Evolutionary conservation across 306 rosid genomes (phyloP), one percentile per base, ranked within the genome.

Genomic region (Quercus aquifolioides): DNA sequence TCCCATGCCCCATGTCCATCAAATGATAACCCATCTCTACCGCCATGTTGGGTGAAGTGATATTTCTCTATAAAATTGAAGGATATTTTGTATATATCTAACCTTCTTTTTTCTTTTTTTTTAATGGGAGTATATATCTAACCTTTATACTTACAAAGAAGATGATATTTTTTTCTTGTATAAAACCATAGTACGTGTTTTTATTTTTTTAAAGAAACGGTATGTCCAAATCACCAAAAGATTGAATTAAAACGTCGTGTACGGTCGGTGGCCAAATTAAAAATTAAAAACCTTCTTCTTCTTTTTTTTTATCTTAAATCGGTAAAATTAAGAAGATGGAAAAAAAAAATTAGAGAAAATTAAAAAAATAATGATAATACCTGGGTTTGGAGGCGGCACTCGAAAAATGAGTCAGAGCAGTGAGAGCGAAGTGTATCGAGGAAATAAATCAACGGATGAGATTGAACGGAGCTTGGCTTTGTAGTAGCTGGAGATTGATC

Each of bases 301-400:
- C 7, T 9, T 20, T 2, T 55, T 19, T 20, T 20, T 57, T 20
- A 2, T 8, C 15, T 21, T 58, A 41, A 21, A 59, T 59, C 23
- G 5, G 5, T 9, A 13, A 23, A 11, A 59, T 59, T 8, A 20
- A 9, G 65, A 26, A 20, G 5, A 59, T 10, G 13, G 13, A 20
- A 23, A 10, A 4, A 58, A 58, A 58, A 2, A 2, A 21, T 3
- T 1, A 8, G 11, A 25, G 12, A 20, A 8, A 21, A 58, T 9
- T 21, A 59, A 10, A 59, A 23, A 5, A 23, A 26, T 20, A 21
- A 58, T 8, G 14, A 58, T n/a, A 6, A 59, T 21, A 82, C 85
- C 85, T 82, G 85, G 31, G 67, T 64, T n/a, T 21, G 71, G 12
- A 35, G 82, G 71, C 82, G 82, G 76, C 79, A 57, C 79, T 78